Percentiles rank a stretch among this genome's conserved stretches.
These are phyloP conservation scores for Chaetoceros tenuissimus DNA, from an alignment of 108 stramenopile species.

Conservation along the genomic window DNA sequence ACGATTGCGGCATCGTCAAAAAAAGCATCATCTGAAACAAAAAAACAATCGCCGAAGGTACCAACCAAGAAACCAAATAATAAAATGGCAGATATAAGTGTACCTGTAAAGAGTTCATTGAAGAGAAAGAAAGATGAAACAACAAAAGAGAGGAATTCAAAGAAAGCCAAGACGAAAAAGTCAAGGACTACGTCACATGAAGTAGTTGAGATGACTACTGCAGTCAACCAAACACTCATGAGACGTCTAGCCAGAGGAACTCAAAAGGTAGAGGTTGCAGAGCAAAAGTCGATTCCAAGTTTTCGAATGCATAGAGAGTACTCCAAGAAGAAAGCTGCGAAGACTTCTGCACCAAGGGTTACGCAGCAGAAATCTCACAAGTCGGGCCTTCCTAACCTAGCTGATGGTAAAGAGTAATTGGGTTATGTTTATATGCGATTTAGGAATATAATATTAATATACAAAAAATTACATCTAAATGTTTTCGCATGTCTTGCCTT, in stretches of 20 bases:
- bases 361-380: too few relatives aligned
- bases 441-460: too few relatives aligned
- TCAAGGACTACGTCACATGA: not conserved
- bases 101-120: not conserved
- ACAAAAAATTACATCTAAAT: too few relatives aligned
- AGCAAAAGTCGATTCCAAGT: not conserved
- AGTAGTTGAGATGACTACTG: not conserved
- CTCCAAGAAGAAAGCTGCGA: not conserved
- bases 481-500: too few relatives aligned
- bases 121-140: not conserved
- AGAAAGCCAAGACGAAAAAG: not conserved
- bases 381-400: too few relatives aligned
- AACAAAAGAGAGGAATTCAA: not conserved
- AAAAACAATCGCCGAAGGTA: not conserved
- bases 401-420: too few relatives aligned
- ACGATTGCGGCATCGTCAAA: not conserved
- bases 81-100: not conserved
- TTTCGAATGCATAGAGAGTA: not conserved
- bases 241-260: too few relatives aligned
- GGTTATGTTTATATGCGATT: too few relatives aligned
- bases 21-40: not conserved
- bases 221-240: not conserved
- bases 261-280: too few relatives aligned
- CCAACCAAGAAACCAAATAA: not conserved
- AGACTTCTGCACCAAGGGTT: too few relatives aligned